phyloP scores from a whole-genome alignment of 2,329 filamentous ascomycete genomes.

The Grosmannia clavigera region DNA sequence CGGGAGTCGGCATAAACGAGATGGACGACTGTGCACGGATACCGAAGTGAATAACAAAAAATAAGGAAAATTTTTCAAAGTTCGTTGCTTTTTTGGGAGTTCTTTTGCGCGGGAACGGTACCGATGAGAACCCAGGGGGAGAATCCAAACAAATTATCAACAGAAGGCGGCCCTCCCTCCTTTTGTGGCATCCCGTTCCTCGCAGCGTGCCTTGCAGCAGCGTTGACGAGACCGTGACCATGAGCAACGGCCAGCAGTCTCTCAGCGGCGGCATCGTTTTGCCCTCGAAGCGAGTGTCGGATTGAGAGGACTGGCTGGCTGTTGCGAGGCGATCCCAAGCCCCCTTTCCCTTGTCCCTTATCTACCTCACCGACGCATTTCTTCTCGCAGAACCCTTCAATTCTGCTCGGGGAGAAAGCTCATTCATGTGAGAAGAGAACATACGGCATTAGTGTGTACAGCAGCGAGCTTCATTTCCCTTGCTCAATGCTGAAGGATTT shows the following conservation, averaged over 20 bases:
- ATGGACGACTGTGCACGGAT: neutral
- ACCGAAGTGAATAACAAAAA: conserved; percentile 4
- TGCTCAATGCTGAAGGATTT: conserved; percentile 44
- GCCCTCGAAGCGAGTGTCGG: neutral
- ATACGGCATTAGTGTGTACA: conserved; percentile 49
- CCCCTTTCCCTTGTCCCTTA: neutral
- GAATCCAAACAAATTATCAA: conserved; percentile 3
- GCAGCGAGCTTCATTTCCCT: conserved; percentile 32
- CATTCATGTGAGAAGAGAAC: neutral
- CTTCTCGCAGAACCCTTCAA: neutral
- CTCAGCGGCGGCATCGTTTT: neutral
- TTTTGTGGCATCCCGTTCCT: neutral
- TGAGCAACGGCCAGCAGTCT: neutral
- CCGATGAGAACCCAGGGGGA: conserved; percentile 2
- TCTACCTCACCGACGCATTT: neutral
- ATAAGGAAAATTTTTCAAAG: neutral
- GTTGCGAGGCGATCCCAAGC: neutral
- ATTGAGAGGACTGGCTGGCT: neutral
- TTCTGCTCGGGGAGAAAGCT: neutral
- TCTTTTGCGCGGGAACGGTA: conserved; percentile 9
- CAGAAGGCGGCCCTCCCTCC: neutral
- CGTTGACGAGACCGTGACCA: neutral
- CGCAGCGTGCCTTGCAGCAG: neutral
- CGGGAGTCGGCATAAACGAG: conserved; percentile 21
- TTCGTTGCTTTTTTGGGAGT: conserved; percentile 6